phyloP scores from a whole-genome alignment of 306 rosid genomes.

The Mimosa bimucronata region DNA sequence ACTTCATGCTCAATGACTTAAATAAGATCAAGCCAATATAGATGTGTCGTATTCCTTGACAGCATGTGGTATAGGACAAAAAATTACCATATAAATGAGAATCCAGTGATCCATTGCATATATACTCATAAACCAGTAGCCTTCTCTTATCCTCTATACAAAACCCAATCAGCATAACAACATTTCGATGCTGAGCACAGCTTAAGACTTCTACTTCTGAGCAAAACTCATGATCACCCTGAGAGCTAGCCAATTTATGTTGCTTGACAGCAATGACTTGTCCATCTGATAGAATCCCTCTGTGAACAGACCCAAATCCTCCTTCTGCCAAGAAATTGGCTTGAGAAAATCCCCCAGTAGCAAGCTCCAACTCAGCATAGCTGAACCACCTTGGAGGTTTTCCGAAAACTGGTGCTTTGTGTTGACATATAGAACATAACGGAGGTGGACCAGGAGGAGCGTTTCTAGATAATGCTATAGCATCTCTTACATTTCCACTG shows the following conservation, averaged over 20 bases:
- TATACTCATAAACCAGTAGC: slow-evolving; percentile 89
- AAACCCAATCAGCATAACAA: slow-evolving; percentile 96
- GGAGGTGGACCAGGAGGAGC: slow-evolving; percentile 94
- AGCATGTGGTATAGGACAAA: slow-evolving; percentile 17
- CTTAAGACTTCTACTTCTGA: slow-evolving; percentile 98
- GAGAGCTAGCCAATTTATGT: slow-evolving; percentile 97
- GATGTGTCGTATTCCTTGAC: slow-evolving; percentile 2
- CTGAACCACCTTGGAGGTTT: slow-evolving; percentile 97
- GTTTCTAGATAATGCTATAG: slow-evolving; percentile 72
- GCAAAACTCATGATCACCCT: slow-evolving; percentile 93
- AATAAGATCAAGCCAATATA: slow-evolving; percentile 8
- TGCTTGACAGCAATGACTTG: slow-evolving; percentile 98
- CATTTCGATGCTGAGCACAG: slow-evolving; percentile 98
- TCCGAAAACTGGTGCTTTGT: slow-evolving; percentile 97
- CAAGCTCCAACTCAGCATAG: slow-evolving; percentile 90
- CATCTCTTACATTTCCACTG: slow-evolving; percentile 86
- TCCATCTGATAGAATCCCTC: slow-evolving; percentile 91
- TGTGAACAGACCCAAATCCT: slow-evolving; percentile 95
- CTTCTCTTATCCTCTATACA: slow-evolving; percentile 95
- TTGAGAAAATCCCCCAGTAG: slow-evolving; percentile 91
- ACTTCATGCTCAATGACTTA: slow-evolving; percentile 19
- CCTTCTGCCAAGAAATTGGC: slow-evolving; percentile 99
- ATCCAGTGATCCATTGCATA: slow-evolving; percentile 95
- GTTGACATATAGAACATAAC: slow-evolving; percentile 94
- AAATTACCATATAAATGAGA: slow-evolving; percentile 89